phyloP scores from a whole-genome alignment of 1,284 basidiomycete species.

The Ceratobasidium sp. region DNA sequence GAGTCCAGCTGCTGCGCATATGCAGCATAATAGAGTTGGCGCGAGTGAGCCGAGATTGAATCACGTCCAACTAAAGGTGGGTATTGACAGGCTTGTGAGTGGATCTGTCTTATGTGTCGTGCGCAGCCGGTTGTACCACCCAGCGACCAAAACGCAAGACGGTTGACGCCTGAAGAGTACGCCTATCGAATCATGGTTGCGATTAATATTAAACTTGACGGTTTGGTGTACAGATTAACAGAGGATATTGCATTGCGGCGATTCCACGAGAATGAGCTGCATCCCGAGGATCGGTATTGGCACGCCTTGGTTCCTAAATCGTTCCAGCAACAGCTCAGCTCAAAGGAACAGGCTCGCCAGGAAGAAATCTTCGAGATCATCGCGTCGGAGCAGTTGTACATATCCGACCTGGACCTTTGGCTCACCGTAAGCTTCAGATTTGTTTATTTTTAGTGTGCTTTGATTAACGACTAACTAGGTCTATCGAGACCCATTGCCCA shows the following conservation, averaged over 20 bases:
- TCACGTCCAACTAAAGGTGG: background rate
- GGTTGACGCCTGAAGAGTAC: conserved; percentile 26
- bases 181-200: background rate
- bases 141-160: background rate
- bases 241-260: conserved; percentile 53
- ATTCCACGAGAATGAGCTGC: conserved; percentile 68
- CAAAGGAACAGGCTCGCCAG: conserved; percentile 77
- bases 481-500: conserved; percentile 67
- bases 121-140: background rate
- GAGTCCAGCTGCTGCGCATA: background rate
- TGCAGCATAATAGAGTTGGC: background rate
- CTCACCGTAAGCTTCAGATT: conserved; percentile 59
- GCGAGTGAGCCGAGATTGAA: background rate
- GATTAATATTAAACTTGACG: background rate
- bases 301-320: conserved; percentile 71
- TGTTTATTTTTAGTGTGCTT: background rate
- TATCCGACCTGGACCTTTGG: conserved; percentile 71
- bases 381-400: conserved; percentile 81
- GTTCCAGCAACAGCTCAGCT: conserved; percentile 70
- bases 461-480: conserved; percentile 57
- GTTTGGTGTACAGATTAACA: background rate
- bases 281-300: conserved; percentile 75
- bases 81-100: background rate
- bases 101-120: background rate
- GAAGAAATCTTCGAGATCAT: conserved; percentile 82